A percentile compares a stretch with the other conserved stretches of the same genome.
phyloP scores from a whole-genome alignment of 106 monocot species.

The Dendrobium nobile region DNA sequence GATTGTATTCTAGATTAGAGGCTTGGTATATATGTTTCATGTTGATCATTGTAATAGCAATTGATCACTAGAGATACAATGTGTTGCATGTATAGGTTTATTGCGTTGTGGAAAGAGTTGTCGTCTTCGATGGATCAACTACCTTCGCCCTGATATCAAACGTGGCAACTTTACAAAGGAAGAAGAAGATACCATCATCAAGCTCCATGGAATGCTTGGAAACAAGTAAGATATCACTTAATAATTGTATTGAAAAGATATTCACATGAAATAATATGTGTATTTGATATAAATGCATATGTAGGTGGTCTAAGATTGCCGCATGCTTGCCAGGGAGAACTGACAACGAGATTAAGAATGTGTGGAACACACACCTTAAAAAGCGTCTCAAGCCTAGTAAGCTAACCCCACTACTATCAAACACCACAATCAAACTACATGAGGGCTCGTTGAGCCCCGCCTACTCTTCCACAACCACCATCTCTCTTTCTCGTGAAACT shows the following conservation, averaged over 20 bases:
- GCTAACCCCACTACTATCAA: neutral
- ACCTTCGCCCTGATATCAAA: slow-evolving; percentile 73
- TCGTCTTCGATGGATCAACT: slow-evolving; percentile 81
- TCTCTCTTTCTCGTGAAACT: neutral
- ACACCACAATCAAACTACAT: neutral
- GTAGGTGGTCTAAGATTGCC: slow-evolving; percentile 76
- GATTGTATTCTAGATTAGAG: neutral
- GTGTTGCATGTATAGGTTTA: slow-evolving; percentile 28
- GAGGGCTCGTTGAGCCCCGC: neutral
- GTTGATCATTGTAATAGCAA: neutral
- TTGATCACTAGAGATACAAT: neutral
- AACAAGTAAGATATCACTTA: slow-evolving; percentile 44
- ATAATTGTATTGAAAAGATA: neutral
- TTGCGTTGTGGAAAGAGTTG: slow-evolving; percentile 89
- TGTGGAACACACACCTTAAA: slow-evolving; percentile 89
- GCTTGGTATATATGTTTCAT: neutral
- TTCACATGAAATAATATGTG: neutral
- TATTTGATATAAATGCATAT: neutral
- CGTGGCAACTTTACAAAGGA: slow-evolving; percentile 64
- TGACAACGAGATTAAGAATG: slow-evolving; percentile 87
- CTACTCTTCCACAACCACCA: neutral
- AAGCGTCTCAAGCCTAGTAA: slow-evolving; percentile 25
- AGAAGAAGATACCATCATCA: slow-evolving; percentile 73
- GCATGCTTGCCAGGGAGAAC: slow-evolving; percentile 64
- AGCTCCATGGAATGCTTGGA: slow-evolving; percentile 53